These are phyloP conservation scores for Raphanus raphanistrum DNA, from an alignment of 345 rosid species.

Conservation along the genomic window DNA sequence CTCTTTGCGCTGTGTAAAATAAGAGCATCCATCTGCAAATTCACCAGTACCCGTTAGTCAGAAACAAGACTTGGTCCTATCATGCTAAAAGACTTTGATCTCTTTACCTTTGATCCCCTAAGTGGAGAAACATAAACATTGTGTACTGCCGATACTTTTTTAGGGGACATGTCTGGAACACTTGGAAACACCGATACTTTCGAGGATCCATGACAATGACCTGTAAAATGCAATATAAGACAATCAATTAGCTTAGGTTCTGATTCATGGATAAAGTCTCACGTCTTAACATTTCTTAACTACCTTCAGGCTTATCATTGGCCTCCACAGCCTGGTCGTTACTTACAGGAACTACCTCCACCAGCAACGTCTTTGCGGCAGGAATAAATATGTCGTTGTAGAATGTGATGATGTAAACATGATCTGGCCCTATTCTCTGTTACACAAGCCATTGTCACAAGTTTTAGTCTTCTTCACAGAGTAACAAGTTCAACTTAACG, in stretches of 20 bases:
- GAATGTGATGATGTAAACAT: slow-evolving; percentile 73
- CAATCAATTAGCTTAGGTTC: not conserved
- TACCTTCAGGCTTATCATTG: slow-evolving; percentile 63
- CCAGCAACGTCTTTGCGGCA: slow-evolving; percentile 74
- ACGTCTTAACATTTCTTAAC: slow-evolving; percentile 1
- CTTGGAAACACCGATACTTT: slow-evolving; percentile 55
- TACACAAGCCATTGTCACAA: slow-evolving; percentile 32
- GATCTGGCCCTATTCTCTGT: slow-evolving; percentile 84
- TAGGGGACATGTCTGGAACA: slow-evolving; percentile 98
- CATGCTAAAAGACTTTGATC: slow-evolving; percentile 4
- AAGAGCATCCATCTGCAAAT: slow-evolving; percentile 82
- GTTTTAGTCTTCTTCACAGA: slow-evolving; percentile 28
- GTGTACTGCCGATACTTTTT: slow-evolving; percentile 83
- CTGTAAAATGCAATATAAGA: slow-evolving; percentile 41
- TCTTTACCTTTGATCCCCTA: slow-evolving; percentile 87
- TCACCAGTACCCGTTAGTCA: slow-evolving; percentile 3
- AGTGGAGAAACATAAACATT: slow-evolving; percentile 95
- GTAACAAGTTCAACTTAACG: slow-evolving; percentile 3
- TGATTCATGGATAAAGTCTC: slow-evolving; percentile 16
- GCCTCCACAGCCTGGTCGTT: slow-evolving; percentile 50
- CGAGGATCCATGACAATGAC: slow-evolving; percentile 85
- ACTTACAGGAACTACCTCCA: slow-evolving; percentile 71
- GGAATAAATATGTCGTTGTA: slow-evolving; percentile 78
- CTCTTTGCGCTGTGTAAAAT: slow-evolving; percentile 84
- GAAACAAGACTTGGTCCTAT: not conserved